These are phyloP conservation scores for Lactarius sanguifluus DNA, from an alignment of 768 basidiomycete species.

Conservation along the genomic window DNA sequence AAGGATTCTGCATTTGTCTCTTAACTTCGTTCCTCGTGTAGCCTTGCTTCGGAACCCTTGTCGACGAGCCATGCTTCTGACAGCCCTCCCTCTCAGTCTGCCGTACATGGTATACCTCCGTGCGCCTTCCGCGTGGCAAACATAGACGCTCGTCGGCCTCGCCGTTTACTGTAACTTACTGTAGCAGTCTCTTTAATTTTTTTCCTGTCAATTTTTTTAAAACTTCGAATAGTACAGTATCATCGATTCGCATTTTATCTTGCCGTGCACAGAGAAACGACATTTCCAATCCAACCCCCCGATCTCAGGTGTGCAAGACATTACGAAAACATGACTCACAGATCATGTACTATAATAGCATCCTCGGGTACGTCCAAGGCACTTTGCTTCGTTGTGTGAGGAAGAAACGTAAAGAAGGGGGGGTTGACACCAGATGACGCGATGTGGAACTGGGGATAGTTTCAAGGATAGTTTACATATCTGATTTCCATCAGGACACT, in stretches of 20 bases:
- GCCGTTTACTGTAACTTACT: too few species aligned
- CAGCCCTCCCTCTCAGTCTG: background rate
- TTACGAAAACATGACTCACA: background rate
- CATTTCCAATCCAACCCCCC: background rate
- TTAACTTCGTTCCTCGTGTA: background rate
- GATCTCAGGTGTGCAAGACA: background rate
- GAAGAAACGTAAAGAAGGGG: background rate
- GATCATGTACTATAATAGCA: background rate
- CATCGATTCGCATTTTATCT: too few species aligned
- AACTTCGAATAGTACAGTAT: background rate
- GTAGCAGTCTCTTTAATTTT: background rate
- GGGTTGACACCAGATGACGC: constrained; percentile 2
- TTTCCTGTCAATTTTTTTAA: background rate
- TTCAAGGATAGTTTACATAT: background rate
- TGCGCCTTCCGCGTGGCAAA: background rate
- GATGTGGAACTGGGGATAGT: background rate
- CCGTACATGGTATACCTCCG: background rate
- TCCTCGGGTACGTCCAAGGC: constrained; percentile 12
- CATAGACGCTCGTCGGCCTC: background rate
- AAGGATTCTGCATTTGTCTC: background rate
- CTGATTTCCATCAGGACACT: background rate
- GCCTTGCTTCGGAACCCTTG: background rate
- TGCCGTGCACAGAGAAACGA: background rate
- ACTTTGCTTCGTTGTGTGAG: constrained; percentile 6
- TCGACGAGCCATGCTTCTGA: background rate